Evolutionary conservation across 2,329 filamentous ascomycete genomes (phyloP).

Genomic region (Phoma sp.): DNA sequence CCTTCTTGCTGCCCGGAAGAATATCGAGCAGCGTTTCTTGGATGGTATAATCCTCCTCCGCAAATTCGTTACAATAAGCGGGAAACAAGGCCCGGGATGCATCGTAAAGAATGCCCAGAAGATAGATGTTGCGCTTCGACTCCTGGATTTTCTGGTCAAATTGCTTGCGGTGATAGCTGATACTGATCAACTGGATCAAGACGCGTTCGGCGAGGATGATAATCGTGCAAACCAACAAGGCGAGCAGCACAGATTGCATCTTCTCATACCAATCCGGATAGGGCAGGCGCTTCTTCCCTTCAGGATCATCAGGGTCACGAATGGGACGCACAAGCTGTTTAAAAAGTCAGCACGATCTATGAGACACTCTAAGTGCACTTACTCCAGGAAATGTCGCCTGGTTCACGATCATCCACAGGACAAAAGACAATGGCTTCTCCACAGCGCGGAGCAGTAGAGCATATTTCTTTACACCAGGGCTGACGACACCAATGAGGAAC

Average conservation of each 20-base stretch:
- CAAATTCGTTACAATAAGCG: conserved; percentile 88
- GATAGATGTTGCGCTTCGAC: conserved; percentile 83
- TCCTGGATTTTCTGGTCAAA: conserved; percentile 84
- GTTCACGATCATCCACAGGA: conserved; percentile 65
- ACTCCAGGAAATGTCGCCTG: conserved; percentile 65
- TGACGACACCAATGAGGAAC: conserved; percentile 66
- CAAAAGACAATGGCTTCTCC: conserved; percentile 66
- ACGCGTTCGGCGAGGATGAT: conserved; percentile 79
- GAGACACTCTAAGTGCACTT: conserved; percentile 19
- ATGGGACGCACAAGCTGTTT: conserved; percentile 16
- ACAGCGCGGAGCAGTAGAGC: conserved; percentile 62
- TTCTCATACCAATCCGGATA: conserved; percentile 57
- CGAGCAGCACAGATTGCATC: conserved; percentile 69
- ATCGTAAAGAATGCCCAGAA: conserved; percentile 86
- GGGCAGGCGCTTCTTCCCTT: background rate
- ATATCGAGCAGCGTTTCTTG: conserved; percentile 71
- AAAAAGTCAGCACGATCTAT: background rate
- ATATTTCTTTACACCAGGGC: conserved; percentile 69
- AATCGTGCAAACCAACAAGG: conserved; percentile 70
- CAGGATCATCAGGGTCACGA: background rate
- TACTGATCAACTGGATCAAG: conserved; percentile 81
- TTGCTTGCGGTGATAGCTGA: conserved; percentile 84
- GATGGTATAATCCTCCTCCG: conserved; percentile 90
- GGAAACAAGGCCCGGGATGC: conserved; percentile 88
- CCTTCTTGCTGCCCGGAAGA: conserved; percentile 64